Evolutionary conservation across 2,329 filamentous ascomycete genomes (phyloP).

Genomic region (Penicillium sp.): DNA sequence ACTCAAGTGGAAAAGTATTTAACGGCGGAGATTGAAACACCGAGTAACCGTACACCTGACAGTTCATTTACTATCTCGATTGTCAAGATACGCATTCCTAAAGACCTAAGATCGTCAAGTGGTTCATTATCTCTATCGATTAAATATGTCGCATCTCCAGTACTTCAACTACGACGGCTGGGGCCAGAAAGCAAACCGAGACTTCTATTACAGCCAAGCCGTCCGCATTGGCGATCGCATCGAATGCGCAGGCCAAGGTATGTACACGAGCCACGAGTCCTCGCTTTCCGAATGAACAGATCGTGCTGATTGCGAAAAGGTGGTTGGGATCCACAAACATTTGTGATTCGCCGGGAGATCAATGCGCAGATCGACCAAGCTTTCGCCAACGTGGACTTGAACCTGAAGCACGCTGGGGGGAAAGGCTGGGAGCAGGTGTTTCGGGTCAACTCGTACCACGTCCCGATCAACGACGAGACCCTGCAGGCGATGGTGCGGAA

Average conservation of each 20-base stretch:
- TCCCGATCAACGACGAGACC: slow-evolving; percentile 36
- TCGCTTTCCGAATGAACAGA: neutral
- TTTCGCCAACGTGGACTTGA: slow-evolving; percentile 50
- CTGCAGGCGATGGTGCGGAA: slow-evolving; percentile 39
- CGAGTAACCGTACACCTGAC: neutral
- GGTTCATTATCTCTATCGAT: neutral
- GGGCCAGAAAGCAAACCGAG: slow-evolving; percentile 30
- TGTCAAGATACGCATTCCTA: neutral
- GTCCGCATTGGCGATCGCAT: slow-evolving; percentile 44
- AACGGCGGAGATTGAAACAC: neutral
- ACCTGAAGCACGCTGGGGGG: slow-evolving; percentile 46
- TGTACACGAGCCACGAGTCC: neutral
- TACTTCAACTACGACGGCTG: slow-evolving; percentile 36
- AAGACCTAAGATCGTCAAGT: neutral
- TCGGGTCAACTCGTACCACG: slow-evolving; percentile 42
- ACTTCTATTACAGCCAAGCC: slow-evolving; percentile 41
- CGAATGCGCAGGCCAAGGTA: slow-evolving; percentile 31
- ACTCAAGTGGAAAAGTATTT: neutral
- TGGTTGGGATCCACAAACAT: slow-evolving; percentile 27
- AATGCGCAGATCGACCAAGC: slow-evolving; percentile 45
- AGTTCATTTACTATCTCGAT: neutral
- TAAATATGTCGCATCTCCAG: slow-evolving; percentile 30
- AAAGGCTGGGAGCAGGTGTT: slow-evolving; percentile 44
- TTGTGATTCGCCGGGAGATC: slow-evolving; percentile 28
- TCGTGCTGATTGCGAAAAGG: slow-evolving; percentile 18